A percentile compares a stretch with the other conserved stretches of the same genome.
These are phyloP conservation scores for Paraphaeosphaeria sporulosa DNA, from an alignment of 2,329 filamentous ascomycete species.

Conservation along the genomic window DNA sequence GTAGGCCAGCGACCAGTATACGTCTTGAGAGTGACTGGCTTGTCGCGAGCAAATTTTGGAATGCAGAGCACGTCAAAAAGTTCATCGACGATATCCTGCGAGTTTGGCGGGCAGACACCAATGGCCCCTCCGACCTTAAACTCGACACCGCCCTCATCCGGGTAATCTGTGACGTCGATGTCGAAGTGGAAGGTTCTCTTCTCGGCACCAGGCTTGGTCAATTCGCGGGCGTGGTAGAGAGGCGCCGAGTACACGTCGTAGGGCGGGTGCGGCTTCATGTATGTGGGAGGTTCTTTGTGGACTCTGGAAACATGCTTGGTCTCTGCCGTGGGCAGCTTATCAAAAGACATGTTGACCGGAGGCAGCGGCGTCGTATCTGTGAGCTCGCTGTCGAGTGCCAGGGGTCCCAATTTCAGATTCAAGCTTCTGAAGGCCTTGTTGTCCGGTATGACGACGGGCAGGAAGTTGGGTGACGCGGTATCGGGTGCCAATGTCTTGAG, in stretches of 20 bases:
- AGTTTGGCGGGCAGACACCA: conserved; percentile 90
- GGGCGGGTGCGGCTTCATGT: conserved; percentile 93
- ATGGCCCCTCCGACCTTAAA: conserved; percentile 98
- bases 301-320: conserved; percentile 52
- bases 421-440: conserved; percentile 86
- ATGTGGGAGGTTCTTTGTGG: conserved; percentile 76
- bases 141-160: conserved; percentile 81
- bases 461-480: conserved; percentile 52
- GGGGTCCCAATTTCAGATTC: conserved; percentile 75
- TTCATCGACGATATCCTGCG: conserved; percentile 77
- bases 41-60: conserved; percentile 83
- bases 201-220: conserved; percentile 88
- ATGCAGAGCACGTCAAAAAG: conserved; percentile 83
- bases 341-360: conserved; percentile 75
- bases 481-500: conserved; percentile 62
- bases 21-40: conserved; percentile 80
- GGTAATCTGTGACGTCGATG: conserved; percentile 94
- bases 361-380: conserved; percentile 77
- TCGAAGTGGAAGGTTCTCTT: conserved; percentile 99
- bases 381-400: conserved; percentile 74
- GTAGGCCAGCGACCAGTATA: conserved; percentile 90
- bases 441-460: conserved; percentile 68
- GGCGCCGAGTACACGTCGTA: conserved; percentile 92
- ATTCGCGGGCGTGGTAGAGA: conserved; percentile 81
- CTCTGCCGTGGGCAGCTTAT: conserved; percentile 60